Evolutionary conservation across 805 yeast species (phyloP), one percentile per base, ranked within the genome.

Genomic region (Komagataella kurtzmanii): DNA sequence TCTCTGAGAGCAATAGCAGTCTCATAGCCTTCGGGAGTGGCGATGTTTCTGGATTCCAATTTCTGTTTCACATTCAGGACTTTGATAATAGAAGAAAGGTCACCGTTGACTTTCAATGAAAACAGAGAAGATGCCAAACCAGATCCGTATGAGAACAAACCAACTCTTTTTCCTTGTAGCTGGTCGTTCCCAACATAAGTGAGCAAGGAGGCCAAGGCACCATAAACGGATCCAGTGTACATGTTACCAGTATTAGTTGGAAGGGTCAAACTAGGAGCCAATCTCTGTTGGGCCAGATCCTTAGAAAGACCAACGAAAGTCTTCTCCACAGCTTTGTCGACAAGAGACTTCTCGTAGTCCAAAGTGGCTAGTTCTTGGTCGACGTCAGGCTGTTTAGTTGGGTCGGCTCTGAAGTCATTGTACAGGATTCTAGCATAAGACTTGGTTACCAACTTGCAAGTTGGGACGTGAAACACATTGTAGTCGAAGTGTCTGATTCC

Each of bases 201-300:
- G 60, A 93, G 74, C 57, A 88, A 72, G 12, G 98, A 91, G 36
- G 91, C 77, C 54, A 93, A 76, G 6, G 96, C 79, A 43, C 95
- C 83, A 78, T 86, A 93, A 49, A 88, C 81, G 43, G 97, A 87
- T 57, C 90, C 98, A 47, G 98, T 88, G 79, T 93, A 93, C 87
- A 90, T 85, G 78, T 93, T 93, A 72, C 99, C 99, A 56, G 95
- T 88, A 72, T 91, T 91, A 56, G 98, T 91, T 64, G 98, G 91
- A 47, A 89, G 88, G 59, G 72, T 75, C 67, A 93, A 74, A 17
- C 96, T 81, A 43, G 96, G 93, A 50, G 74, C 73, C 53, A 93
- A 88, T 68, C 88, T 80, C 62, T 74, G 77, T 56, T 79, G 77
- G 55, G 80, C 73, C 56, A 73, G 70, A 54, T 77, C 81, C 75